Evolutionary conservation across 225 moss, liverwort and hornwort species (phyloP), one percentile per base, ranked within the genome.

Genomic region (Thuidium tamariscinum): DNA sequence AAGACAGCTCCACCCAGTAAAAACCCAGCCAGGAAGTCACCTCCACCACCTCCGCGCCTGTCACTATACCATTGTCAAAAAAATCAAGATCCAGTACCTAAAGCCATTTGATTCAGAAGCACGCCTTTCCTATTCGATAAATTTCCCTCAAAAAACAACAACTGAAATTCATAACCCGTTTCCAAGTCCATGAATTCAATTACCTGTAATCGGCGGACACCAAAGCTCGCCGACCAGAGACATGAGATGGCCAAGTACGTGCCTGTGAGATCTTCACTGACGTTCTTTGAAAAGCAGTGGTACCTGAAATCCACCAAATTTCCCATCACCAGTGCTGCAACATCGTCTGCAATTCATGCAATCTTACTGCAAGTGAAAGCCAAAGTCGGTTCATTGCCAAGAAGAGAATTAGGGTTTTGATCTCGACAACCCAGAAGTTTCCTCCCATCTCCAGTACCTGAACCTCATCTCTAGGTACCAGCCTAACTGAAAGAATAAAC

Each of bases 11-110:
- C 98, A 30, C 98, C 98, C 30, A 99, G 94, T 86, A 99, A 79
- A 85, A 97, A 99, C 34, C 98, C 97, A 82, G 98, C 97, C 48
- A 97, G 88, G 84, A 99, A 99, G 87, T 99, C 97, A 82, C 96
- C 94, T 77, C 94, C 97, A 89, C 97, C 97, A 87, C 98, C 95
- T 92, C 96, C 97, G 91, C 95, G 94, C 92, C 96, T 96, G 82
- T 89, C 94, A 92, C 96, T 94, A 85, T 9, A 90, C 73, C 86
- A 88, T 83, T 32, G 36, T 26, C 48, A 61, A 83, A 20, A 54
- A 17, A 11, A 61, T 75, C 32, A 86, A 74, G 61, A 83, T 80
- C 85, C 82, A 90, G 72, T 70, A 81, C 37, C 56, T 34, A 29
- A 59, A 68, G 67, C 37, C 56, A 67, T 39, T 74, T 52, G 18